A percentile compares a stretch with the other conserved stretches of the same genome.
Conservation (phyloP, 768 basidiomycete species). For the Termitomyces sp. region DNA sequence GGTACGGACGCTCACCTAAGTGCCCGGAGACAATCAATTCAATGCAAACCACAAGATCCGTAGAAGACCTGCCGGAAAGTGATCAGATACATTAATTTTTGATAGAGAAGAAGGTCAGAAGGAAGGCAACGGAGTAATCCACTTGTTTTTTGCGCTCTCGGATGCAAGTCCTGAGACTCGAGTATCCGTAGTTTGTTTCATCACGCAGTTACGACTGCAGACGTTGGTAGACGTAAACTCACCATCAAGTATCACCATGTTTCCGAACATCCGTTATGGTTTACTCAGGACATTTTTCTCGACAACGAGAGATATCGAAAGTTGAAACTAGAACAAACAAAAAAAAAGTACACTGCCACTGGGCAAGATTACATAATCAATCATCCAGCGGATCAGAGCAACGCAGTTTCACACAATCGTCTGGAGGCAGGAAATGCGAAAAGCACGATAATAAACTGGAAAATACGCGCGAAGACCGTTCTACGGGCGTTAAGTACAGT, state of each 20-base stretch:
- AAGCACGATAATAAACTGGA: background rate
- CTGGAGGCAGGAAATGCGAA: background rate
- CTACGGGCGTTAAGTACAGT: constrained; percentile 10
- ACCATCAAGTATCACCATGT: background rate
- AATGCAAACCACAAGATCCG: background rate
- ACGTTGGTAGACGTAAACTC: background rate
- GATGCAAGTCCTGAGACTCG: constrained; percentile 23
- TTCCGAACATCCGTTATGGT: too few species aligned
- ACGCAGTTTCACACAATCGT: too few species aligned
- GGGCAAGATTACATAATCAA: constrained; percentile 3
- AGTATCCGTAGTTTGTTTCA: constrained; percentile 26
- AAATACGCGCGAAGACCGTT: constrained; percentile 4
- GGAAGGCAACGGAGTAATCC: constrained; percentile 58
- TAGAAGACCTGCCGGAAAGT: background rate
- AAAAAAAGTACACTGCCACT: background rate
- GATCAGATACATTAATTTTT: background rate
- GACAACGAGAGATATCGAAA: background rate
- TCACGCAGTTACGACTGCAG: constrained; percentile 6
- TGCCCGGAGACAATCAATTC: background rate
- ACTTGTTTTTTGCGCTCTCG: constrained; percentile 34
- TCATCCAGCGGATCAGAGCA: background rate
- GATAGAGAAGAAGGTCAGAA: constrained; percentile 28
- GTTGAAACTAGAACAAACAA: background rate
- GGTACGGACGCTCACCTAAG: background rate
- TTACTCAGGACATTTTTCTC: background rate